Conservation (phyloP, 345 rosid species). For the Citrus glauca region DNA sequence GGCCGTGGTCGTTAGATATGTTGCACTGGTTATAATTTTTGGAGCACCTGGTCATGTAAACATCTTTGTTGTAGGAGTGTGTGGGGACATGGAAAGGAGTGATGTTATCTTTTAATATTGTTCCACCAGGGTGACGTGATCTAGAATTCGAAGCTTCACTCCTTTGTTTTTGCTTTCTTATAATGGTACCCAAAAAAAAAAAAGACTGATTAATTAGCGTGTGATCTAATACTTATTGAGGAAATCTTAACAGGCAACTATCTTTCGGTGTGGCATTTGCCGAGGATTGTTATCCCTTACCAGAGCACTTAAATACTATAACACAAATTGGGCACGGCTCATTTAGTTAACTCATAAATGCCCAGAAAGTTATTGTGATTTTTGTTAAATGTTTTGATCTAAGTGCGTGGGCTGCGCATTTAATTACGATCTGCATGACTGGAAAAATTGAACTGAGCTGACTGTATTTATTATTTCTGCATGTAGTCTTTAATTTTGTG, state of each 20-base stretch:
- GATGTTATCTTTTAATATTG: conserved; percentile 1
- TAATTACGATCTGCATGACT: background rate
- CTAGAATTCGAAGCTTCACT: background rate
- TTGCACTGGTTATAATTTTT: conserved; percentile 21
- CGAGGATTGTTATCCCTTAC: background rate
- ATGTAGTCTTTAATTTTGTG: too few relatives aligned
- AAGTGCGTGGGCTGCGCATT: too few relatives aligned
- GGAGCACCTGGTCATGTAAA: conserved; percentile 23
- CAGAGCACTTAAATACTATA: background rate
- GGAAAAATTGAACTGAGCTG: background rate
- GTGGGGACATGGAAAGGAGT: conserved; percentile 7
- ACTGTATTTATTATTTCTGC: background rate
- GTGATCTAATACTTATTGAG: background rate
- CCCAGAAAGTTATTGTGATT: background rate
- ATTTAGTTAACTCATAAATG: background rate
- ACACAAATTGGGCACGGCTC: background rate
- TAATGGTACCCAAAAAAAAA: background rate
- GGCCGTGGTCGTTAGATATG: conserved; percentile 70
- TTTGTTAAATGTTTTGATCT: background rate
- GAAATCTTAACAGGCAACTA: background rate
- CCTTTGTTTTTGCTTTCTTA: background rate
- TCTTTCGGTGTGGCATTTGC: background rate
- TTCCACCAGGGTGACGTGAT: conserved; percentile 4
- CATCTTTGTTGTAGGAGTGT: conserved; percentile 30
- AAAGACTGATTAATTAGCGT: background rate